These are phyloP conservation scores for Phialophora macrospora DNA, from an alignment of 2,329 filamentous ascomycete genomes.

Conservation along the genomic window DNA sequence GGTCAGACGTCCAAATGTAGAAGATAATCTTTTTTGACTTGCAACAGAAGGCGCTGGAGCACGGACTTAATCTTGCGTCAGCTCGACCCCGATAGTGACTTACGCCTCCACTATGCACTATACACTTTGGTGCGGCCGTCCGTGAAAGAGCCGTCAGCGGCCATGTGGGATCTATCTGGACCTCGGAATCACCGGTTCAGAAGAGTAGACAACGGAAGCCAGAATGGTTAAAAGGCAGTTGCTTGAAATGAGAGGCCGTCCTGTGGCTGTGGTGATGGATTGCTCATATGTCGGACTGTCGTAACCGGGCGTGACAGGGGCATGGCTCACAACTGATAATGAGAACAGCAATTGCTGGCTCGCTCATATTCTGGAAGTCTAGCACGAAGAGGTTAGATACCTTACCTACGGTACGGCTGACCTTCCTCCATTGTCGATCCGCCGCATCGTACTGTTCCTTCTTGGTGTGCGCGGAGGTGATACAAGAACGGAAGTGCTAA, in stretches of 20 bases:
- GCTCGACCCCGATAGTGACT: neutral
- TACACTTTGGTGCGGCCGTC: constrained; percentile 81
- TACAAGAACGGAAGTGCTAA: no score
- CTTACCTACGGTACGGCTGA: no score
- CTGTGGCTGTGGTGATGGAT: neutral
- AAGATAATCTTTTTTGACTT: constrained; percentile 61
- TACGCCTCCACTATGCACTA: constrained; percentile 69
- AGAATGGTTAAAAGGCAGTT: constrained; percentile 72
- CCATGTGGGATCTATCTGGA: neutral
- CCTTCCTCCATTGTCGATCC: no score
- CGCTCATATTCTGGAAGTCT: no score
- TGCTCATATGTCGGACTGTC: no score
- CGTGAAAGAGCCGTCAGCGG: neutral
- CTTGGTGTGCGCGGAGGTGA: no score
- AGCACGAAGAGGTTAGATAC: no score
- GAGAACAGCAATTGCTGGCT: no score
- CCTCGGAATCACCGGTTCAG: constrained; percentile 60
- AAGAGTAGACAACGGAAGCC: constrained; percentile 76
- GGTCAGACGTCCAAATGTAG: constrained; percentile 56
- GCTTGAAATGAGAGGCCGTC: constrained; percentile 48
- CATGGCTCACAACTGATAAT: no score
- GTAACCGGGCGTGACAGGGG: no score
- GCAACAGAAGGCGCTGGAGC: constrained; percentile 20
- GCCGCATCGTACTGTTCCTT: no score
- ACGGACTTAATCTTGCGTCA: neutral